Percentiles rank a stretch among this genome's conserved stretches.
Evolutionary conservation across 257 asterid species (phyloP).

Genomic region (Nicotiana tomentosiformis): DNA sequence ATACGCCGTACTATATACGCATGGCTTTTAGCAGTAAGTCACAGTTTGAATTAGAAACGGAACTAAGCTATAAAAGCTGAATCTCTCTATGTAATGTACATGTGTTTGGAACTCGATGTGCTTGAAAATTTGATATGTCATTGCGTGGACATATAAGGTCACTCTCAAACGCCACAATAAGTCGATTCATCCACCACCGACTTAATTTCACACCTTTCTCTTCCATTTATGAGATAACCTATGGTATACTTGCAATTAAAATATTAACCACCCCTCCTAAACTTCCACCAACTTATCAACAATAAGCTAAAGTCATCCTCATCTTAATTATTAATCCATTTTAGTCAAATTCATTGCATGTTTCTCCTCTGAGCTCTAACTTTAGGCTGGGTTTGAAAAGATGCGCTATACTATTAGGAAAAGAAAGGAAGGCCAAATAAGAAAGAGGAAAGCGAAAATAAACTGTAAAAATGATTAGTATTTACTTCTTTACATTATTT

Average conservation of each 20-base stretch:
- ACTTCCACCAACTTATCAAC: slow-evolving; percentile 13
- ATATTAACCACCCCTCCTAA: background rate
- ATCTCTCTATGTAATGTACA: background rate
- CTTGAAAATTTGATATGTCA: background rate
- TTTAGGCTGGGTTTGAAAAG: background rate
- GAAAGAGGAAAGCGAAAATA: background rate
- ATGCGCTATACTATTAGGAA: background rate
- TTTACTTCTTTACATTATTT: background rate
- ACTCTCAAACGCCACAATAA: background rate
- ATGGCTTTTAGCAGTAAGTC: background rate
- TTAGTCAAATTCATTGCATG: background rate
- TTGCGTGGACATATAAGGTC: slow-evolving; percentile 5
- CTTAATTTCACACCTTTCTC: background rate
- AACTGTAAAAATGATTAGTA: background rate
- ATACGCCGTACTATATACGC: too few species aligned
- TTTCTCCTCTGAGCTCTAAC: background rate
- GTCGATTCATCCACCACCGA: slow-evolving; percentile 16
- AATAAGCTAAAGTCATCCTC: background rate
- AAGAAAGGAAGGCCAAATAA: background rate
- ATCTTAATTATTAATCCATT: background rate
- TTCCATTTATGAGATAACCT: background rate
- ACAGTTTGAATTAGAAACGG: slow-evolving; percentile 3
- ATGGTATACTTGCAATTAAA: background rate
- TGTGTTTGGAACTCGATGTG: background rate
- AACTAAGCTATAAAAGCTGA: background rate